phyloP scores from a whole-genome alignment of 306 rosid genomes.

The Ammopiptanthus mongolicus region DNA sequence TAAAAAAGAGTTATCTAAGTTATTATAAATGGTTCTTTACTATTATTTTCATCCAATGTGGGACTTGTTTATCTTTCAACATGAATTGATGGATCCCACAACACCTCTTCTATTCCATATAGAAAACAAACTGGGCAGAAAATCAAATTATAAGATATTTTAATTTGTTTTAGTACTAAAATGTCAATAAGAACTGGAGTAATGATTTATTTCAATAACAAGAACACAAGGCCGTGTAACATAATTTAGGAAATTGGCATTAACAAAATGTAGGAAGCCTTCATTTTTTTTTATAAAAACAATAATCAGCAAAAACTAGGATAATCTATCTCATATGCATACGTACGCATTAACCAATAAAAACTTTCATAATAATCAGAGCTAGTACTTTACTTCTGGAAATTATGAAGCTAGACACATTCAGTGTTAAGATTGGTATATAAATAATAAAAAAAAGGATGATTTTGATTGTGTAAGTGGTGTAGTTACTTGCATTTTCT shows the following conservation, averaged over 20 bases:
- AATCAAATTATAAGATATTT: background rate
- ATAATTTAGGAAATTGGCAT: background rate
- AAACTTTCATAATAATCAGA: background rate
- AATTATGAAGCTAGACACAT: background rate
- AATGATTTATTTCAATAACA: background rate
- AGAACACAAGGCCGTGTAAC: background rate
- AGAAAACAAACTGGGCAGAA: background rate
- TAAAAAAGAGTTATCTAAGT: too few relatives aligned
- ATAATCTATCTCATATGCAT: background rate
- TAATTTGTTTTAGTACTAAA: background rate
- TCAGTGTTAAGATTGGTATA: background rate
- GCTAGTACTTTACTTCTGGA: background rate
- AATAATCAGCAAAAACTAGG: background rate
- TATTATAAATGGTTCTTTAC: too few relatives aligned
- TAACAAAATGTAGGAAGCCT: background rate
- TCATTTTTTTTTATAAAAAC: background rate
- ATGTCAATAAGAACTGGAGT: too few relatives aligned
- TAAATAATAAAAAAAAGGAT: background rate
- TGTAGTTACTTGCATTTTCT: background rate
- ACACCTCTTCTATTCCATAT: background rate
- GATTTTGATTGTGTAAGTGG: background rate
- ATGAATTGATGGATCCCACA: conserved; percentile 39
- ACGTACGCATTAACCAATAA: background rate
- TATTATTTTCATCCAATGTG: too few relatives aligned
- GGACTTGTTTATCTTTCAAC: too few relatives aligned